Conservation (phyloP, 129 eudicot species). For the Pittosporum tobira region DNA sequence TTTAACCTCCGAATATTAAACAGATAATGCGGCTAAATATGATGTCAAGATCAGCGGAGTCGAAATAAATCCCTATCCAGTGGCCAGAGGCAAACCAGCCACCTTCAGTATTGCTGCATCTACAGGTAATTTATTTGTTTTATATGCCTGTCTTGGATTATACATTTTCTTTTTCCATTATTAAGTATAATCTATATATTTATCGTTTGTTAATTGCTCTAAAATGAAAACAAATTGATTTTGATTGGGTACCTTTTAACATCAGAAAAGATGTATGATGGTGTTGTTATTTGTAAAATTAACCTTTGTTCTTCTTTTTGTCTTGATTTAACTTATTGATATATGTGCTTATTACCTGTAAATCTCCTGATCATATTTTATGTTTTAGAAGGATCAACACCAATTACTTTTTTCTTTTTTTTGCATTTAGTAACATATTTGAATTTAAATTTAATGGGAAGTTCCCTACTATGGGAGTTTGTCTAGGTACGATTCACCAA, state of each 20-base stretch:
- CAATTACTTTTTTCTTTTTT: too few relatives aligned
- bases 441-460: too few relatives aligned
- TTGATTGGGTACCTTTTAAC: background rate
- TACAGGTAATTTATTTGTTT: constrained; percentile 32
- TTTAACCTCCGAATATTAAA: constrained; percentile 6
- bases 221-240: too few relatives aligned
- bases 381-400: too few relatives aligned
- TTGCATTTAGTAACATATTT: too few relatives aligned
- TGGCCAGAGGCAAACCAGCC: constrained; percentile 39
- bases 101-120: constrained; percentile 53
- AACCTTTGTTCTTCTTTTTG: too few relatives aligned
- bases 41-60: constrained; percentile 37
- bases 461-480: too few relatives aligned
- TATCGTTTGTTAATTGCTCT: background rate
- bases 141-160: background rate
- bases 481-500: too few relatives aligned
- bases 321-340: background rate
- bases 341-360: too few relatives aligned
- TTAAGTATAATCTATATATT: background rate
- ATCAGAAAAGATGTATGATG: too few relatives aligned
- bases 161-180: background rate
- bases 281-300: too few relatives aligned
- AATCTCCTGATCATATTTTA: too few relatives aligned
- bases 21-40: constrained; percentile 45
- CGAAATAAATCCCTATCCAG: constrained; percentile 45